Conservation (phyloP, 73 alveolate genomes). For the Tetrahymena thermophila region DNA sequence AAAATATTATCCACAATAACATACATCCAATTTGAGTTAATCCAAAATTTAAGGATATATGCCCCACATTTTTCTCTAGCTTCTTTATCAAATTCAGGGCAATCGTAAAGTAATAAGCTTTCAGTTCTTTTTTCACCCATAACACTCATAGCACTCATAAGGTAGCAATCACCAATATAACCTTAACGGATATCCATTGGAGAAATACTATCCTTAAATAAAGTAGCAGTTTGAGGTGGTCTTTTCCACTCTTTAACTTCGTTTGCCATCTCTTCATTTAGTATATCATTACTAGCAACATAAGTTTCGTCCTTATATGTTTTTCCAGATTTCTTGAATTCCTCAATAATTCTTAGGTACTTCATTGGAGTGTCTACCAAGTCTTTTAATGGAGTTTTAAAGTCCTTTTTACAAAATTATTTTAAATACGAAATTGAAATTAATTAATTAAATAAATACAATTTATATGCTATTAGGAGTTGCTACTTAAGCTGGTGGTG, state of each 20-base stretch:
- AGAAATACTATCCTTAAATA: slow-evolving; percentile 44
- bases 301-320: slow-evolving; percentile 49
- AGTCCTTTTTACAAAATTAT: not conserved
- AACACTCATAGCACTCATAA: slow-evolving; percentile 65
- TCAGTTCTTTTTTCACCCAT: slow-evolving; percentile 51
- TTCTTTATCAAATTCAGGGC: not conserved
- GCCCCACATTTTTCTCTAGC: slow-evolving; percentile 64
- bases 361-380: slow-evolving; percentile 56
- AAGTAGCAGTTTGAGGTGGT: slow-evolving; percentile 38
- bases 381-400: not conserved
- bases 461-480: not conserved
- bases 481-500: not conserved
- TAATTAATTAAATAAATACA: not conserved
- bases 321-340: slow-evolving; percentile 16
- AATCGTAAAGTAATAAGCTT: not conserved
- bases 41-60: slow-evolving; percentile 45
- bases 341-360: slow-evolving; percentile 43
- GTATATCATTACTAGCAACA: slow-evolving; percentile 17
- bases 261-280: slow-evolving; percentile 44
- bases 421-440: not conserved
- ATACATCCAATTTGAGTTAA: slow-evolving; percentile 34
- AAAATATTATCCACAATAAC: slow-evolving; percentile 55
- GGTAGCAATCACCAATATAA: slow-evolving; percentile 72
- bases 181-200: slow-evolving; percentile 63
- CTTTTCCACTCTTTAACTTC: slow-evolving; percentile 54